Evolutionary conservation across 148 eudicot genomes (phyloP), one percentile per base, ranked within the genome.

Genomic region (Agrostemma githago): DNA sequence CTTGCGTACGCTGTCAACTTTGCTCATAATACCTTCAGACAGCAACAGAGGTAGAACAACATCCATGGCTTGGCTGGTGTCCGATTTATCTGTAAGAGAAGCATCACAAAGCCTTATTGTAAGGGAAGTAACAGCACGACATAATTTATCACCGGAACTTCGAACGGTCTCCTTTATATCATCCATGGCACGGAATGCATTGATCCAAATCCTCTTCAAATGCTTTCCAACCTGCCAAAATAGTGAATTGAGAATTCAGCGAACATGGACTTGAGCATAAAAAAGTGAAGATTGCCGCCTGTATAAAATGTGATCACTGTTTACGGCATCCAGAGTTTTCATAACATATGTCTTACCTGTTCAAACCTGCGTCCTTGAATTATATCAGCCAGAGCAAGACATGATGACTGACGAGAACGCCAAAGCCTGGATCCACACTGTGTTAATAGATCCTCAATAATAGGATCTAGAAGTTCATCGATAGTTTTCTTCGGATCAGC

Each of bases 131-230:
- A 88, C 79, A 79, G 93, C 86, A 76, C 93, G 97, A 63, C 96
- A 91, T 79, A 94, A 82, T 78, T 88, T 89, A 74, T 91, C 97
- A 78, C 98, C 98, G 71, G 98, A 89, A 79, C 76, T 92, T 74
- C 98, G 83, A 71, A 91, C 97, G 62, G 96, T 89, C 82, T 94
- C 98, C 83, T 94, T 94, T 85, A 94, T 90, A 85, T 94, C 98
- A 90, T 94, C 98, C 97, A 94, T 91, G 68, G 98, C 97, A 81
- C 98, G 98, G 77, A 91, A 94, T 78, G 96, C 91, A 85, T 88
- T 88, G 26, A 73, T 85, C 98, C 98, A 94, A 60, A 94, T 75
- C 76, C 77, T 84, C 67, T 74, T 86, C 72, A 94, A 83, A 83
- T 94, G 92, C 77, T 88, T 91, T 71, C 84, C 89, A 63, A 94